A percentile compares a stretch with the other conserved stretches of the same genome.
These are phyloP conservation scores for Candida taoyuanica DNA, from an alignment of 805 yeast genomes.

Conservation along the genomic window DNA sequence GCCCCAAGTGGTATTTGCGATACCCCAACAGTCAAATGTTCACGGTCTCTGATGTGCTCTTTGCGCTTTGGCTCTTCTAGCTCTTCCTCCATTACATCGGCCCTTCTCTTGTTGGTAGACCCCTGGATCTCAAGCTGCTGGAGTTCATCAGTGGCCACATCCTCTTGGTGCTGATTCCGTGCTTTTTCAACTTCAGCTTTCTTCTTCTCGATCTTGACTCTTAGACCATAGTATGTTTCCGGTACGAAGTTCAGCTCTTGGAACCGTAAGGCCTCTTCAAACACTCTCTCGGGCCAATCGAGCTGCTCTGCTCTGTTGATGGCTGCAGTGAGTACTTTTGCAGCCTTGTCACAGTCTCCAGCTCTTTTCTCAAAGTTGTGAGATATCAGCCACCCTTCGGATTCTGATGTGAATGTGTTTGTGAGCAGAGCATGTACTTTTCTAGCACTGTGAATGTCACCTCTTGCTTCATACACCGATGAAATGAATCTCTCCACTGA, in stretches of 20 bases:
- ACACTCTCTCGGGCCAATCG: constrained; percentile 49
- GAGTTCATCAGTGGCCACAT: constrained; percentile 2
- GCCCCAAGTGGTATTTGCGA: constrained; percentile 38
- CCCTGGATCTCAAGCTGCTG: constrained; percentile 2
- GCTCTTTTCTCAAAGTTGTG: constrained; percentile 35
- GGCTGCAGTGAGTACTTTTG: constrained; percentile 31
- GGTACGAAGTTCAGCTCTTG: constrained; percentile 33
- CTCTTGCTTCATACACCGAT: constrained; percentile 30
- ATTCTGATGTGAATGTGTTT: constrained; percentile 29
- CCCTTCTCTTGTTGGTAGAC: constrained; percentile 10
- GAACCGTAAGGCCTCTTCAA: constrained; percentile 40
- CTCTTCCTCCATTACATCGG: constrained; percentile 6
- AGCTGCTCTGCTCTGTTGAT: constrained; percentile 26
- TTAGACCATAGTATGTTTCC: constrained; percentile 23
- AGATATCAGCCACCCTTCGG: constrained; percentile 45
- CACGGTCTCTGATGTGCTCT: constrained; percentile 45
- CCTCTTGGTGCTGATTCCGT: constrained; percentile 11
- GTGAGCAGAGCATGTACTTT: constrained; percentile 19
- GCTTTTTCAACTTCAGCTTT: constrained; percentile 10
- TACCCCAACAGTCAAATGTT: constrained; percentile 53
- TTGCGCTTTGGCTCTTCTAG: background rate
- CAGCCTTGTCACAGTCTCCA: constrained; percentile 26
- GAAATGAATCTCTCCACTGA: constrained; percentile 40
- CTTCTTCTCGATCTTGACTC: constrained; percentile 26
- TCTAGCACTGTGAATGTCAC: constrained; percentile 29